Conservation (phyloP, 2,329 filamentous ascomycete genomes). For the Macrophomina phaseolina region DNA sequence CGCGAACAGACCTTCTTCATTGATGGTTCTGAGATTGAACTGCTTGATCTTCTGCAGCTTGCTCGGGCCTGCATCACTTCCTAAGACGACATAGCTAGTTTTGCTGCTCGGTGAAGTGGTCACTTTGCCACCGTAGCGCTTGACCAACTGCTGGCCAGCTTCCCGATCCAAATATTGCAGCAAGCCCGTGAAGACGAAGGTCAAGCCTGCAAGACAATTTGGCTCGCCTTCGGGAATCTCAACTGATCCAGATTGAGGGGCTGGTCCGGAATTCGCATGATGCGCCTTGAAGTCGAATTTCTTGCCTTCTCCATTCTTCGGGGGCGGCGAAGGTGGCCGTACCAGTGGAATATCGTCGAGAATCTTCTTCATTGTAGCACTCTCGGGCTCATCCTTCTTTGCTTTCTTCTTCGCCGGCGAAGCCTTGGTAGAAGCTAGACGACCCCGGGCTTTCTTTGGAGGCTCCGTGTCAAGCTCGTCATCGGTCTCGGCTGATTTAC, state of each 20-base stretch:
- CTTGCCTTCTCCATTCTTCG: slow-evolving; percentile 50
- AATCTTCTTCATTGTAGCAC: slow-evolving; percentile 78
- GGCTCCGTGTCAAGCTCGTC: slow-evolving; percentile 60
- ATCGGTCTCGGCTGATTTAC: slow-evolving; percentile 61
- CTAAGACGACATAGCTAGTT: slow-evolving; percentile 91
- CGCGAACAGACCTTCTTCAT: slow-evolving; percentile 89
- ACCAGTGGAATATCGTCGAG: slow-evolving; percentile 86
- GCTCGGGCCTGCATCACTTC: slow-evolving; percentile 87
- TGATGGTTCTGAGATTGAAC: slow-evolving; percentile 84
- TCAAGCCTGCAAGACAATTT: slow-evolving; percentile 87
- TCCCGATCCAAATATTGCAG: slow-evolving; percentile 81
- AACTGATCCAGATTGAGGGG: slow-evolving; percentile 64
- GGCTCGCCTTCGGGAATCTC: slow-evolving; percentile 84
- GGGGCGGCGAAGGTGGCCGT: slow-evolving; percentile 79
- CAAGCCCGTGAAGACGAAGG: slow-evolving; percentile 94
- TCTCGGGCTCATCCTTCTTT: slow-evolving; percentile 73
- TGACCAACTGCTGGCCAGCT: slow-evolving; percentile 84
- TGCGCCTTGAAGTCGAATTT: slow-evolving; percentile 83
- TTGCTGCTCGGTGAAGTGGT: slow-evolving; percentile 86
- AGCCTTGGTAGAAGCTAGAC: slow-evolving; percentile 45
- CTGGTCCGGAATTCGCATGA: slow-evolving; percentile 54
- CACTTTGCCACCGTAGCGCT: slow-evolving; percentile 92
- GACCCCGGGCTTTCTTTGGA: slow-evolving; percentile 41
- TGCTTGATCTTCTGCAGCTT: slow-evolving; percentile 87
- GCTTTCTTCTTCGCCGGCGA: slow-evolving; percentile 59